These are phyloP conservation scores for Aspergillus conjunctus DNA, from an alignment of 495 filamentous ascomycete species.

Conservation along the genomic window DNA sequence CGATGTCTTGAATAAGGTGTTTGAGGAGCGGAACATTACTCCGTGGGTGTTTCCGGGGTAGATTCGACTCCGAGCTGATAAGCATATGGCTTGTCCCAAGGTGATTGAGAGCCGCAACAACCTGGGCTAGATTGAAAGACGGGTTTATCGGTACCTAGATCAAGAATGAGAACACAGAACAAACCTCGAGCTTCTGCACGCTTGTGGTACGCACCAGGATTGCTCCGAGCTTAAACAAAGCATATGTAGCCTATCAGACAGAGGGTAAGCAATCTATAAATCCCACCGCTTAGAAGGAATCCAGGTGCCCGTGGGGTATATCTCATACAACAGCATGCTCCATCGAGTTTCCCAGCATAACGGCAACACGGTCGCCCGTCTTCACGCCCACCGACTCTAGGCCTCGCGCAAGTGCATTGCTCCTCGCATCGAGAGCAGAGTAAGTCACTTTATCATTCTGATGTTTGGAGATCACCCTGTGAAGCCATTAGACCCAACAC, in stretches of 20 bases:
- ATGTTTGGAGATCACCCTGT: slow-evolving; percentile 66
- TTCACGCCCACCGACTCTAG: slow-evolving; percentile 71
- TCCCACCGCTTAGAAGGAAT: background rate
- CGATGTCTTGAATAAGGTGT: slow-evolving; percentile 64
- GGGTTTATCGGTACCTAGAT: slow-evolving; percentile 83
- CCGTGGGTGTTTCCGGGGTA: slow-evolving; percentile 76
- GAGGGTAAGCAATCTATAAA: slow-evolving; percentile 7
- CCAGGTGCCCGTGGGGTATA: background rate
- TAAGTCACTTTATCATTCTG: slow-evolving; percentile 71
- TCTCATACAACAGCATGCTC: slow-evolving; percentile 72
- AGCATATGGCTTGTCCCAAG: slow-evolving; percentile 76
- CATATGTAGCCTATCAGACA: slow-evolving; percentile 66
- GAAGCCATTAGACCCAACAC: slow-evolving; percentile 1
- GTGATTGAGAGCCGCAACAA: slow-evolving; percentile 75
- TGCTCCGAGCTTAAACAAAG: slow-evolving; percentile 88
- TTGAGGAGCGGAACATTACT: slow-evolving; percentile 73
- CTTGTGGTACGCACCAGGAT: slow-evolving; percentile 62
- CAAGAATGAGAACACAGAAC: background rate
- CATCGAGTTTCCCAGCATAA: slow-evolving; percentile 81
- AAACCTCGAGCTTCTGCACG: background rate
- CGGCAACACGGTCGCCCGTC: slow-evolving; percentile 84
- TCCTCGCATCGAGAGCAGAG: slow-evolving; percentile 68
- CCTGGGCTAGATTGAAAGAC: slow-evolving; percentile 79
- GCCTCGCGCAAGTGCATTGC: slow-evolving; percentile 76
- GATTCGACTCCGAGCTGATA: slow-evolving; percentile 82